These are phyloP conservation scores for Candida yuanshanica DNA, from an alignment of 805 yeast genomes.

Conservation along the genomic window DNA sequence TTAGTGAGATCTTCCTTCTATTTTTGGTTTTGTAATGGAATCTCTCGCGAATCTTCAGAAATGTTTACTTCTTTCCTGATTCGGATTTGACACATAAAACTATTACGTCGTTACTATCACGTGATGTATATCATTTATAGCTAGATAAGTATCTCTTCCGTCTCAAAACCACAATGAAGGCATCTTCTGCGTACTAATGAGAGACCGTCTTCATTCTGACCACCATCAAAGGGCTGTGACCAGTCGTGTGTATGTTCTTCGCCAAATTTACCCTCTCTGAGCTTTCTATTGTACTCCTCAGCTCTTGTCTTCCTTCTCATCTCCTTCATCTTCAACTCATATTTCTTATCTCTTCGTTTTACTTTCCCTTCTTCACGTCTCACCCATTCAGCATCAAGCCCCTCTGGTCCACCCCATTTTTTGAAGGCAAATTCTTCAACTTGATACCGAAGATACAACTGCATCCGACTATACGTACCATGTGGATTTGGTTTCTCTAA, in stretches of 20 bases:
- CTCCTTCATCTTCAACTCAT: constrained; percentile 69
- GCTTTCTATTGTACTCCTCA: constrained; percentile 71
- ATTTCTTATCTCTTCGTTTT: constrained; percentile 70
- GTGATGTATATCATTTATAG: background rate
- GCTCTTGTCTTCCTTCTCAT: constrained; percentile 93
- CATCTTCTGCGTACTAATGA: constrained; percentile 56
- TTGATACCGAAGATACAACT: constrained; percentile 80
- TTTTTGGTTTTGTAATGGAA: too few relatives aligned
- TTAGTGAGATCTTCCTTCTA: too few relatives aligned
- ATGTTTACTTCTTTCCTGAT: constrained; percentile 2
- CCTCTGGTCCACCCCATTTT: constrained; percentile 92
- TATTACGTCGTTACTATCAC: background rate
- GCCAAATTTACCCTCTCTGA: constrained; percentile 53
- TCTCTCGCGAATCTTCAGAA: too few relatives aligned
- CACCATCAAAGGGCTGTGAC: constrained; percentile 49
- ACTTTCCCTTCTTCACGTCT: constrained; percentile 69
- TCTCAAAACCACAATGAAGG: constrained; percentile 74
- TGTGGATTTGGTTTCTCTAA: constrained; percentile 94
- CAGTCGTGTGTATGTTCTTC: constrained; percentile 72
- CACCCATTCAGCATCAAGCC: constrained; percentile 89
- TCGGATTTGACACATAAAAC: constrained; percentile 2
- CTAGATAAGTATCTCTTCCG: constrained; percentile 55
- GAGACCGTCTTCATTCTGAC: constrained; percentile 35
- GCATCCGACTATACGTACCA: constrained; percentile 86
- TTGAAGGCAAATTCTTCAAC: constrained; percentile 90